phyloP scores from a whole-genome alignment of 176 grass and related monocot species.

The Chrysopogon serrulatus region DNA sequence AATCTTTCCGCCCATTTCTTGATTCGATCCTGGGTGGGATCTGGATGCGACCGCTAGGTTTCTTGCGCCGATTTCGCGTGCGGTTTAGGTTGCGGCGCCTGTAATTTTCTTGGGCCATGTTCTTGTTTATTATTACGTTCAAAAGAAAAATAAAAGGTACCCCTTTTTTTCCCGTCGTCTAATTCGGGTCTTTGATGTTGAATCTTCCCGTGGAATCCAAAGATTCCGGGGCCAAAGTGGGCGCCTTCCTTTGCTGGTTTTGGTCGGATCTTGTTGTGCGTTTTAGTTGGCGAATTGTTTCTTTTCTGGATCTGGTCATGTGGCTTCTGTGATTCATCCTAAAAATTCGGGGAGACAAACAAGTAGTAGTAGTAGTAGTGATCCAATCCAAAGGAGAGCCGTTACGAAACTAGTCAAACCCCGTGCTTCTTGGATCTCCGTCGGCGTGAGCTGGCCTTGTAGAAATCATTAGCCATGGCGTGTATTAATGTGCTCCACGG shows the following conservation, averaged over 20 bases:
- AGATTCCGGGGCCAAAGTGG: conserved; percentile 32
- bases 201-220: conserved; percentile 48
- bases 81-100: conserved; percentile 27
- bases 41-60: conserved; percentile 32
- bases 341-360: conserved; percentile 4
- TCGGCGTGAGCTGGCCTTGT: conserved; percentile 19
- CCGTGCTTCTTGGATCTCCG: conserved; percentile 35
- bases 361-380: neutral
- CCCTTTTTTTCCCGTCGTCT: conserved; percentile 27
- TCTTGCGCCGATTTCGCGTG: conserved; percentile 21
- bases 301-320: conserved; percentile 54
- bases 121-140: conserved; percentile 27
- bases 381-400: conserved; percentile 3
- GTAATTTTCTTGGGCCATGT: conserved; percentile 3
- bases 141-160: conserved; percentile 13
- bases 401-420: conserved; percentile 29
- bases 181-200: conserved; percentile 29
- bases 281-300: conserved; percentile 45
- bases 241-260: conserved; percentile 27
- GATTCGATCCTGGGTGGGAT: conserved; percentile 21
- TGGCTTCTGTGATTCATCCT: conserved; percentile 38
- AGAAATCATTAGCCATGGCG: conserved; percentile 6
- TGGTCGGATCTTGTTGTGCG: conserved; percentile 42
- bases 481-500: neutral
- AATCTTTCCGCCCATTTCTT: conserved; percentile 7